Base-by-base conservation (phyloP, 257 asterid species). In the Solanum bulbocastanum region DNA sequence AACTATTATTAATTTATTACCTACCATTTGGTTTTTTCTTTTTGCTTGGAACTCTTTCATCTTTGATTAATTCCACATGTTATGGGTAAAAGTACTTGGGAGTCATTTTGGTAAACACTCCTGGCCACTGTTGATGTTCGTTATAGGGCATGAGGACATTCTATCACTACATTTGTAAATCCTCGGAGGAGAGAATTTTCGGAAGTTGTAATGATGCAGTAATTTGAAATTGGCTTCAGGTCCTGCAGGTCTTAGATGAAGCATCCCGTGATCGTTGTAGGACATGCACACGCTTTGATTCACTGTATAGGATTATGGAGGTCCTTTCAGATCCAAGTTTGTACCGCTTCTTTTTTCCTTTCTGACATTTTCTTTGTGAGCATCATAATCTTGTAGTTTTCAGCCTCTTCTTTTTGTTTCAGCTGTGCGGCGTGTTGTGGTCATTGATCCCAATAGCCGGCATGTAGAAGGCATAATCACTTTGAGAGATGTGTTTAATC, bases 401-500 rank as follows among this genome's bases (percentile, higher is more conserved):
- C 35, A 44, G 39, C 40, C 62, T 30, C 3, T 46, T 13, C 16
- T 84, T 68, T 76, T 56, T 69, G 85, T 85, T 87, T 66, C 92
- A 95, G 98, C 85, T 23, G 91, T 90, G 36, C 94, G 96, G 12
- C 95, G 93, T 10, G 88, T 92, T 27, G 72, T 95, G 68, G 93
- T 95, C 30, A 40, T 93, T 11, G 94, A 95, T 87, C 90, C 94
- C 25, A 83, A 88, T 39, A 88, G 89, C 88, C 83, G 83, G 46
- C 93, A 89, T 8, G 89, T 94, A 44, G 94, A 95, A 94, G 97
- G 96, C 88, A 88, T 95, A 72, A 92, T 95, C 90, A 92, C 96
- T 36, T 84, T 95, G 86, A 89, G 94, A 85, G 98, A 95, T 58
- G 89, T 94, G 35, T 94, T 93, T 71, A 39, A 71, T 42, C 89